These are phyloP conservation scores for Psilocybe cyanescens DNA, from an alignment of 768 basidiomycete species.

Conservation along the genomic window DNA sequence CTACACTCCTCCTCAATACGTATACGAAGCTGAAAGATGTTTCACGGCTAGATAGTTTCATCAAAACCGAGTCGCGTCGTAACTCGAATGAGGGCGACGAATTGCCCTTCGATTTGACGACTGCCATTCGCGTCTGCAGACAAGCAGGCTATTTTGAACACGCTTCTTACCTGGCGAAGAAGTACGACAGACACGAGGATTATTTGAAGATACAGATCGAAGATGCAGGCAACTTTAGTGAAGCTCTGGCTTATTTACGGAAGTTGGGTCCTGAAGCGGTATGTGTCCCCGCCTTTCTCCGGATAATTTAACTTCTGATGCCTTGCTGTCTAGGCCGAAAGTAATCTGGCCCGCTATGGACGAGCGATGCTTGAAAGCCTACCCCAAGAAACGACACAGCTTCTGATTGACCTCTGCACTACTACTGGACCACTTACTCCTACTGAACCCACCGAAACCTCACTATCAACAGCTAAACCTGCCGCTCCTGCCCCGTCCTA, in stretches of 20 bases:
- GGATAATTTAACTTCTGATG: neutral
- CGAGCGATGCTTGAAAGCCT: slow-evolving; percentile 81
- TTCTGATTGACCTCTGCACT: slow-evolving; percentile 92
- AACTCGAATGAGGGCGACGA: slow-evolving; percentile 57
- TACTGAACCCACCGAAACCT: slow-evolving; percentile 38
- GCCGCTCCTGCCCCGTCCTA: slow-evolving; percentile 59
- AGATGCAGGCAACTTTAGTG: slow-evolving; percentile 80
- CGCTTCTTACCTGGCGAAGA: slow-evolving; percentile 90
- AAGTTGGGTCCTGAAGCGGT: slow-evolving; percentile 80
- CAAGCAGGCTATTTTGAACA: slow-evolving; percentile 97
- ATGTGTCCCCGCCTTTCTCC: slow-evolving; percentile 32
- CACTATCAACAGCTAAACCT: slow-evolving; percentile 8
- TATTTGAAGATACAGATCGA: slow-evolving; percentile 94
- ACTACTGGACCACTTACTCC: slow-evolving; percentile 52
- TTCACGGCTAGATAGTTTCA: slow-evolving; percentile 84
- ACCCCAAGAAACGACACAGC: slow-evolving; percentile 86
- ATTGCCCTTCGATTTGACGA: slow-evolving; percentile 95
- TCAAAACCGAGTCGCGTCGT: slow-evolving; percentile 80
- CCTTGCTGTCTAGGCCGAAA: slow-evolving; percentile 65
- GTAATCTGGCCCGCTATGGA: slow-evolving; percentile 86
- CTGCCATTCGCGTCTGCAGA: slow-evolving; percentile 94
- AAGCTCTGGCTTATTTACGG: slow-evolving; percentile 82
- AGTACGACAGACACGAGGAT: slow-evolving; percentile 91
- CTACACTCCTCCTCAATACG: slow-evolving; percentile 93
- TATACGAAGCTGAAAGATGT: slow-evolving; percentile 98